These are phyloP conservation scores for Hypoxylon sp. DNA, from an alignment of 2,329 filamentous ascomycete genomes.

Conservation along the genomic window DNA sequence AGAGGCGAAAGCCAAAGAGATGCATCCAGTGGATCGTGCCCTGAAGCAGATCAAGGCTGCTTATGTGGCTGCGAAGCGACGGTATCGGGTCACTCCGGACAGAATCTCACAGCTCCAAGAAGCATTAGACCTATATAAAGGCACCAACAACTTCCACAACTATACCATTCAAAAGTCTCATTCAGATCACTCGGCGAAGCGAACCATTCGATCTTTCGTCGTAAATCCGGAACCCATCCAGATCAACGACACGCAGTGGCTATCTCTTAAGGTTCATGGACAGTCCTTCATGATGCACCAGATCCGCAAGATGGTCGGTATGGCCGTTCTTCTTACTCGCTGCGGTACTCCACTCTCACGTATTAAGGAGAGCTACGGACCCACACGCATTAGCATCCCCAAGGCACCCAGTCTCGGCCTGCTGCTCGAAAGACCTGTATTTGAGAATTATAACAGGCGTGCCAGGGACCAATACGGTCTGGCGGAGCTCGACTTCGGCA, in stretches of 20 bases:
- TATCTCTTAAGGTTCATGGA: constrained; percentile 94
- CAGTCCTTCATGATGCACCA: constrained; percentile 99
- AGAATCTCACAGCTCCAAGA: constrained; percentile 83
- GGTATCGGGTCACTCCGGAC: constrained; percentile 82
- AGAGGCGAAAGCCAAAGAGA: constrained; percentile 57
- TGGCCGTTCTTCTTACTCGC: constrained; percentile 87
- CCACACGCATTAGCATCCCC: constrained; percentile 85
- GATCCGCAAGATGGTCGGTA: constrained; percentile 98
- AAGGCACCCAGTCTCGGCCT: constrained; percentile 93
- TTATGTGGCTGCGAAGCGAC: constrained; percentile 85
- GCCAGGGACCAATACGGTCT: constrained; percentile 74
- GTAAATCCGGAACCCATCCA: constrained; percentile 82
- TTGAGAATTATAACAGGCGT: constrained; percentile 87
- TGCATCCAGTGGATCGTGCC: constrained; percentile 72
- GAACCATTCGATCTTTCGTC: constrained; percentile 92
- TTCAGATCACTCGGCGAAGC: constrained; percentile 86
- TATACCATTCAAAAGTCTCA: constrained; percentile 92
- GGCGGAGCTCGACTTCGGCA: constrained; percentile 82
- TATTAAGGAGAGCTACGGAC: constrained; percentile 81
- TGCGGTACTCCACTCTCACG: constrained; percentile 82
- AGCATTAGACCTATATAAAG: constrained; percentile 81
- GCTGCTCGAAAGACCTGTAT: constrained; percentile 90
- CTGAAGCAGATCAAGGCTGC: constrained; percentile 83
- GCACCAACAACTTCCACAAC: constrained; percentile 96
- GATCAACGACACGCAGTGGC: constrained; percentile 94